Percentiles rank a stretch among this genome's conserved stretches.
Evolutionary conservation across 768 basidiomycete genomes (phyloP).

Genomic region (Hortiboletus campestris): DNA sequence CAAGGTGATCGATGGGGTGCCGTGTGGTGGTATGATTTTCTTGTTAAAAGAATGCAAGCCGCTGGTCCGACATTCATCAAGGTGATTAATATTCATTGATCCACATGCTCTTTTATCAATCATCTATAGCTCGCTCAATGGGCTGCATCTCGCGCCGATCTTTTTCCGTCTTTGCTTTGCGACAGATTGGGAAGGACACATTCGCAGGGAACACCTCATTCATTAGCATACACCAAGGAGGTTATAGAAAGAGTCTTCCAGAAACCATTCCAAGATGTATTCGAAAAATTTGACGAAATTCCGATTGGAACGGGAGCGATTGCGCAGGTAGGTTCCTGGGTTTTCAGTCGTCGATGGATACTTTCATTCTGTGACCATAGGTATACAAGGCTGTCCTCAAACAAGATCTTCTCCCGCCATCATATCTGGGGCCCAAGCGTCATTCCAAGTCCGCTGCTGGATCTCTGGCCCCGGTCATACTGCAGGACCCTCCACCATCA

Average conservation of each 20-base stretch:
- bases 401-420: constrained; percentile 79
- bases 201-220: constrained; percentile 82
- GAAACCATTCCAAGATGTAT: constrained; percentile 81
- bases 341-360: neutral
- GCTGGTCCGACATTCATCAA: constrained; percentile 98
- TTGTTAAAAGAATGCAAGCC: constrained; percentile 86
- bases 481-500: constrained; percentile 58
- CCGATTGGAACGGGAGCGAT: constrained; percentile 99
- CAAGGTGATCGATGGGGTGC: constrained; percentile 88
- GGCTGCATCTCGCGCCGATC: constrained; percentile 93
- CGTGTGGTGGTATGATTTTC: constrained; percentile 94
- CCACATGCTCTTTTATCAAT: constrained; percentile 9
- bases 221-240: constrained; percentile 71
- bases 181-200: constrained; percentile 82
- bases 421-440: constrained; percentile 77
- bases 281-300: constrained; percentile 79
- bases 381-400: constrained; percentile 89
- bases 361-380: constrained; percentile 33
- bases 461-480: constrained; percentile 50
- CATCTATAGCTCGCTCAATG: constrained; percentile 84
- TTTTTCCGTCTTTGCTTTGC: constrained; percentile 88
- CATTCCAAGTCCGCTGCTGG: constrained; percentile 44
- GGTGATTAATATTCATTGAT: constrained; percentile 41
- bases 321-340: constrained; percentile 58
- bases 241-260: constrained; percentile 86